phyloP scores from a whole-genome alignment of 495 filamentous ascomycete genomes.

The Neurospora africana region DNA sequence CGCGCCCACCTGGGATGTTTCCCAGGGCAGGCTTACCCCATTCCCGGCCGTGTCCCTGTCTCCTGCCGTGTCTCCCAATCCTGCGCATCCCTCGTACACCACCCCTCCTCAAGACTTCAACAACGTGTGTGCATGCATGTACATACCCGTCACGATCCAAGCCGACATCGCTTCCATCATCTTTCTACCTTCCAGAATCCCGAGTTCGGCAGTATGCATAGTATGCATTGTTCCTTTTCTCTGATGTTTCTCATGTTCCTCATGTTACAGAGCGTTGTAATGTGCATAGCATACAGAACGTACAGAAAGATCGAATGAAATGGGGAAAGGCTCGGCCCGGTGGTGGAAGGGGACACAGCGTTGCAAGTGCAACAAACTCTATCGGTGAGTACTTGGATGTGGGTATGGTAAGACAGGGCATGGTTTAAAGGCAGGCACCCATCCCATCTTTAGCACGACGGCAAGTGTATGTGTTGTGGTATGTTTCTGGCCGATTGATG shows the following conservation, averaged over 20 bases:
- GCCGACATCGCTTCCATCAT: no score
- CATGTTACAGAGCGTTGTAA: no score
- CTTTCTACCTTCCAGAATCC: not conserved
- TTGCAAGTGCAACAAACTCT: not conserved
- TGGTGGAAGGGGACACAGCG: not conserved
- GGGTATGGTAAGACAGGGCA: not conserved
- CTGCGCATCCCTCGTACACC: not conserved
- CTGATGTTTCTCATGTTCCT: not conserved
- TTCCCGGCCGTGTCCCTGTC: no score
- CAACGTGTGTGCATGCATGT: not conserved
- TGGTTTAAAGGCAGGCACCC: not conserved
- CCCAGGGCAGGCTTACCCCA: no score
- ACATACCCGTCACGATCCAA: not conserved
- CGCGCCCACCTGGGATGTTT: no score
- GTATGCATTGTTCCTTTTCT: not conserved
- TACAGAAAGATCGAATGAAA: not conserved
- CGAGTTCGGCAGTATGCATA: no score
- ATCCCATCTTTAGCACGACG: not conserved
- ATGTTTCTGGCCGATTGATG: no score
- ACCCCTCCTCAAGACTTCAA: not conserved
- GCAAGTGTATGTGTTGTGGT: no score
- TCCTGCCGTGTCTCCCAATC: not conserved
- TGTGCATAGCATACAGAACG: no score
- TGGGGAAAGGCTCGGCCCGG: not conserved
- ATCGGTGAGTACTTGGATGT: not conserved